Base-by-base conservation (phyloP, 257 asterid genomes). In the Gynochthodes officinalis region DNA sequence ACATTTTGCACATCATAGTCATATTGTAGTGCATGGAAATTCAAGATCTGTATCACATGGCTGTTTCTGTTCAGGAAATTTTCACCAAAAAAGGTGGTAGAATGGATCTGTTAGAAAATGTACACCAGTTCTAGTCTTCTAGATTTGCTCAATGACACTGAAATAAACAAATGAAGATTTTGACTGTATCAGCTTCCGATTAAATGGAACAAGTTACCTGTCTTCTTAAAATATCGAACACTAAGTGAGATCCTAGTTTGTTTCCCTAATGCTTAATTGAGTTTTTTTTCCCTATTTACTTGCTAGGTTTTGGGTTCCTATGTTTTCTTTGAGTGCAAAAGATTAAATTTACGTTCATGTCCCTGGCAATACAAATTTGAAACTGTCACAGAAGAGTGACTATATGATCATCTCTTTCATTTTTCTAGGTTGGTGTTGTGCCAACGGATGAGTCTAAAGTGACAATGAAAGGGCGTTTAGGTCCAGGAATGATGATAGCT, bases 401-500 rank as follows among this genome's bases (percentile, higher is more conserved):
- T 7, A 67, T 50, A 21, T 69, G 48, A 76, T 77, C 69, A 65
- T 79, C 77, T 50, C 76, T 73, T 28, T 54, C 63, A 19, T 70
- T 64, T 74, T 57, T 78, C 74, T 76, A 94, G 98, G 99, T 95
- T 79, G 99, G 99, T 60, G 98, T 95, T 70, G 72, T 95, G 76
- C 99, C 99, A 68, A 83, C 77, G 70, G 98, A 92, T 80, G 98
- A 95, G 63, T 92, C 99, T 32, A 92, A 95, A 84, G 88, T 95
- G 71, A 75, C 87, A 72, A 90, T 86, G 97, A 95, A 95, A 87
- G 99, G 99, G 59, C 98, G 99, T 69, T 80, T 95, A 78, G 99
- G 99, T 78, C 99, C 99, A 67, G 99, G 99, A 80, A 95, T 95
- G 99, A 95, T 95, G 99, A 95, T 95, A 75, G 68, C 96, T 57